Percentiles rank a stretch among this genome's conserved stretches.
phyloP scores from a whole-genome alignment of 139 green algal species.

The Auxenochlorella pyrenoidosa region DNA sequence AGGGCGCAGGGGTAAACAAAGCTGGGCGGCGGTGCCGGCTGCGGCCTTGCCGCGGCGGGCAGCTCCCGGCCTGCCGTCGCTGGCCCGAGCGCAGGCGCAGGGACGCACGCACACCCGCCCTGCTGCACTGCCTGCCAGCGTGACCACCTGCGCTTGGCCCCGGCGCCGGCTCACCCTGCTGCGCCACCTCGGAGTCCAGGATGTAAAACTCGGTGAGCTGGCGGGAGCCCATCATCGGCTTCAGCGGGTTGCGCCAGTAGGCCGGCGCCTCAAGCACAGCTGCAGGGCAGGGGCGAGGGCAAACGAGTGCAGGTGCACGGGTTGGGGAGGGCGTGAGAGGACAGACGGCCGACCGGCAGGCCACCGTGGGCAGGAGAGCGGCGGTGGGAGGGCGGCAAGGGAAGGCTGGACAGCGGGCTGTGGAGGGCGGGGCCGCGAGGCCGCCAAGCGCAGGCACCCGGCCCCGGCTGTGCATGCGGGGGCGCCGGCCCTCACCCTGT shows the following conservation, averaged over 20 bases:
- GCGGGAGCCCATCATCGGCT: conserved; percentile 64
- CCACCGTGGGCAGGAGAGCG: no score
- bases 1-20: no score
- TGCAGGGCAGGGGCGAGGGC: not conserved
- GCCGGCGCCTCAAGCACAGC: conserved; percentile 61
- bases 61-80: not conserved
- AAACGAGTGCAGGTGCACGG: not conserved
- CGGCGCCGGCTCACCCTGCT: not conserved
- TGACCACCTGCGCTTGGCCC: not conserved
- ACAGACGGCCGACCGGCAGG: no score
- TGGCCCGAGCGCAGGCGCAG: not conserved
- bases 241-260: conserved; percentile 86
- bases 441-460: no score
- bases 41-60: no score
- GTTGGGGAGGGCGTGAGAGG: no score
- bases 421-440: not conserved
- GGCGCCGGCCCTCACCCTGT: conserved; percentile 37
- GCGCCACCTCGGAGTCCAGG: conserved; percentile 86
- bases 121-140: not conserved
- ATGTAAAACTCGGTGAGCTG: conserved; percentile 91
- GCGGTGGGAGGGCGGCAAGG: not conserved
- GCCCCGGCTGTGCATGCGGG: no score
- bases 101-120: no score
- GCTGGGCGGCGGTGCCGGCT: no score
- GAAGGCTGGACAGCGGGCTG: not conserved